Conservation (phyloP, 2,329 filamentous ascomycete species). For the Exserohilum turcica region DNA sequence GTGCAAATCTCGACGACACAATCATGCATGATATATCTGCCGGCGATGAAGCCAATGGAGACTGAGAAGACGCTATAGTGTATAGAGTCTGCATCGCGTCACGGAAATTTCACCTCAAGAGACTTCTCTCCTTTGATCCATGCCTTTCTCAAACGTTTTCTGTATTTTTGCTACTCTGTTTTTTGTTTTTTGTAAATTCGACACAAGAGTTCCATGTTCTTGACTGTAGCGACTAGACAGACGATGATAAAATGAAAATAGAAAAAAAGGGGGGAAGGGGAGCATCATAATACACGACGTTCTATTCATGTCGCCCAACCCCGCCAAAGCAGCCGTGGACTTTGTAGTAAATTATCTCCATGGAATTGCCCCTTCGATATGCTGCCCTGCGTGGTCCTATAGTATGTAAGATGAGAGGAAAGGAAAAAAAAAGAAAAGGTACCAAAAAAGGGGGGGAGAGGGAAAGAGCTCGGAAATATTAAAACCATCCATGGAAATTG, state of each 20-base stretch:
- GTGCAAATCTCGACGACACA: conserved; percentile 23
- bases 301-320: background rate
- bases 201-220: background rate
- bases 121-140: background rate
- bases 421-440: no score
- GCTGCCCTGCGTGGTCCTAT: no score
- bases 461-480: no score
- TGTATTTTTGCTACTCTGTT: background rate
- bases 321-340: background rate
- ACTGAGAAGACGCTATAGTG: conserved; percentile 1
- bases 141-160: background rate
- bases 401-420: no score
- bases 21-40: conserved; percentile 19
- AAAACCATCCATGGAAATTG: no score
- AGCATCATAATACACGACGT: background rate
- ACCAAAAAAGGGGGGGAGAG: no score
- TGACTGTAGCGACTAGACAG: background rate
- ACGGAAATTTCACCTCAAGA: background rate
- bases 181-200: background rate
- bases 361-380: no score
- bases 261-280: background rate
- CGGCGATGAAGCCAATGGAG: conserved; percentile 1
- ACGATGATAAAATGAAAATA: background rate
- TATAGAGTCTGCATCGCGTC: background rate
- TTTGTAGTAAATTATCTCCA: no score